A percentile compares a stretch with the other conserved stretches of the same genome.
Evolutionary conservation across 441 rosid genomes (phyloP).

Genomic region (Populus tomentosa): DNA sequence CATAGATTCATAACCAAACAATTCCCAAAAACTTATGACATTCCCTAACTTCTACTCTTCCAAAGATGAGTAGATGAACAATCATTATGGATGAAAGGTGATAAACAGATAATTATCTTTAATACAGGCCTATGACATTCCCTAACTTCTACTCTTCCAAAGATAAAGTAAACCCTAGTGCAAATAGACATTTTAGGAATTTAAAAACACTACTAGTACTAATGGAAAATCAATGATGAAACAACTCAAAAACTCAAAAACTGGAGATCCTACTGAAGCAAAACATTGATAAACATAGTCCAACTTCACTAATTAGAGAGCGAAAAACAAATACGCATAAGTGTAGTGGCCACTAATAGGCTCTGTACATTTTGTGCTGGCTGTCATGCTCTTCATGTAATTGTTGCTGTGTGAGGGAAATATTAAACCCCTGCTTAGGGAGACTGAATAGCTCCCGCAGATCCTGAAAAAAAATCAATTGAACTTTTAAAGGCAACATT

Average conservation of each 20-base stretch:
- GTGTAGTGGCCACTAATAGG: background rate
- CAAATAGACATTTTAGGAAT: background rate
- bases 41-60: too few relatives aligned
- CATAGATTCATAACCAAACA: too few relatives aligned
- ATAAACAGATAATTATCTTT: background rate
- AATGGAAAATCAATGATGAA: background rate
- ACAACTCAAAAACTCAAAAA: background rate
- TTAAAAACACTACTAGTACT: background rate
- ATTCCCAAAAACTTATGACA: too few relatives aligned
- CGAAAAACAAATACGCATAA: background rate
- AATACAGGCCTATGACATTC: background rate
- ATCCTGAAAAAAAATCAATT: slow-evolving; percentile 44
- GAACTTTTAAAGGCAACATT: background rate
- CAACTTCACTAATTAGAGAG: background rate
- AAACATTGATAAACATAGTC: background rate
- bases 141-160: background rate
- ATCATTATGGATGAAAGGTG: background rate
- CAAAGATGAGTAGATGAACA: too few relatives aligned
- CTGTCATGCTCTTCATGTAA: slow-evolving; percentile 81
- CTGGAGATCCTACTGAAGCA: background rate
- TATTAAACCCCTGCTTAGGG: slow-evolving; percentile 82
- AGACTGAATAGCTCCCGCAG: slow-evolving; percentile 87
- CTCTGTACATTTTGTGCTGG: slow-evolving; percentile 63
- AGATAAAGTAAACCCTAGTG: background rate
- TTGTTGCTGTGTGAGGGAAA: slow-evolving; percentile 86